Evolutionary conservation across 2,329 filamentous ascomycete genomes (phyloP).

Genomic region (Chaetomium strumarium): DNA sequence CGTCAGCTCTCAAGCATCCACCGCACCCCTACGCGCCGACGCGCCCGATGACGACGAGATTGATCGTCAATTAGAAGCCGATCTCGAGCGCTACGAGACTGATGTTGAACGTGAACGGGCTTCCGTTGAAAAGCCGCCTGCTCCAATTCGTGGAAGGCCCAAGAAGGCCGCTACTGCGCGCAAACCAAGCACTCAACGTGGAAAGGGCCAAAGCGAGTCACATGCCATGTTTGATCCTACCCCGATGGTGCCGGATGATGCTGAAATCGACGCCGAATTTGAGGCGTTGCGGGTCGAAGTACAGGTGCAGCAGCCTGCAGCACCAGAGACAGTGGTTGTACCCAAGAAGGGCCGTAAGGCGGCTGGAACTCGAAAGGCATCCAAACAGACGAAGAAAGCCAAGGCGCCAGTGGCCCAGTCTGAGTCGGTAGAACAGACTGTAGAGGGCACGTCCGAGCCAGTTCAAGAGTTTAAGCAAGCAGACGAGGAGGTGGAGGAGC

Average conservation of each 20-base stretch:
- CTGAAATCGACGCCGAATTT: slow-evolving; percentile 46
- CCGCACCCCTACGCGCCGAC: slow-evolving; percentile 33
- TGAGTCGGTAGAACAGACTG: slow-evolving; percentile 19
- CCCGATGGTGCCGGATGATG: slow-evolving; percentile 41
- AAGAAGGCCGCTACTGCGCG: slow-evolving; percentile 25
- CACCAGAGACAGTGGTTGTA: slow-evolving; percentile 36
- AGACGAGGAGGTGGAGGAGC: slow-evolving; percentile 1
- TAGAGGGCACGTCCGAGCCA: slow-evolving; percentile 15
- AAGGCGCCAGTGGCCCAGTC: slow-evolving; percentile 29
- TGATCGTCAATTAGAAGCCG: slow-evolving; percentile 59
- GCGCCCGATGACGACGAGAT: slow-evolving; percentile 59
- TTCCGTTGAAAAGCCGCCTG: slow-evolving; percentile 34
- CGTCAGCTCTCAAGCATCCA: slow-evolving; percentile 40
- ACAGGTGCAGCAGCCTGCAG: slow-evolving; percentile 32
- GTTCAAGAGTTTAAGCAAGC: slow-evolving; percentile 3
- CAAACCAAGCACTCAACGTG: slow-evolving; percentile 24
- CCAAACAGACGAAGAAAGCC: slow-evolving; percentile 47
- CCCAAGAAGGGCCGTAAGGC: slow-evolving; percentile 52
- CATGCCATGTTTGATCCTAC: slow-evolving; percentile 50
- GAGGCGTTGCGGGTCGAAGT: slow-evolving; percentile 45
- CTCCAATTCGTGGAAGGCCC: slow-evolving; percentile 29
- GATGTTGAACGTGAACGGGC: slow-evolving; percentile 49
- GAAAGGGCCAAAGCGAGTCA: slow-evolving; percentile 31
- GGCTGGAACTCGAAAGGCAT: slow-evolving; percentile 43
- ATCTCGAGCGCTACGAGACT: slow-evolving; percentile 51